phyloP scores from a whole-genome alignment of 768 basidiomycete species.

The Leccinum pellstonianum region DNA sequence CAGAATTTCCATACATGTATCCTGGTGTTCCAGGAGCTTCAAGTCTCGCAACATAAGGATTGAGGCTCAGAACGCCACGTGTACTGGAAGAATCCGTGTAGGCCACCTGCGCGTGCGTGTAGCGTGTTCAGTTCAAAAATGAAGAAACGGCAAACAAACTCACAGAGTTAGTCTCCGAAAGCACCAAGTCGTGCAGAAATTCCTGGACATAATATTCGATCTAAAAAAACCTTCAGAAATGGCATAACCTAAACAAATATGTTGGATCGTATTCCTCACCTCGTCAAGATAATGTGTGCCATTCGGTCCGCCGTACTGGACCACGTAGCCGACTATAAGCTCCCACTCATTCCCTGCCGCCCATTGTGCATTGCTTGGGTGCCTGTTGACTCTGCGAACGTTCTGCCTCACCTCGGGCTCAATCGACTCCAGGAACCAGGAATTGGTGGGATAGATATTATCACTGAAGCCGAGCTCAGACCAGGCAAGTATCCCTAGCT shows the following conservation, averaged over 20 bases:
- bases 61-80: conserved; percentile 52
- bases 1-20: conserved; percentile 55
- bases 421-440: conserved; percentile 49
- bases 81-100: conserved; percentile 63
- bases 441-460: conserved; percentile 52
- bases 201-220: too few species aligned
- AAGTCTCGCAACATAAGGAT: conserved; percentile 52
- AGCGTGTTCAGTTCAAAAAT: too few species aligned
- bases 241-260: too few species aligned
- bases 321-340: conserved; percentile 38
- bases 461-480: conserved; percentile 50
- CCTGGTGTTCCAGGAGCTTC: conserved; percentile 46
- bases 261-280: too few species aligned
- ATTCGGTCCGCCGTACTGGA: neutral
- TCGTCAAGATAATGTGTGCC: too few species aligned
- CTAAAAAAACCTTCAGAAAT: too few species aligned
- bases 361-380: conserved; percentile 60
- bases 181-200: too few species aligned
- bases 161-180: too few species aligned
- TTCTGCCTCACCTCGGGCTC: conserved; percentile 58
- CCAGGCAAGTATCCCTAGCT: too few species aligned
- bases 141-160: too few species aligned
- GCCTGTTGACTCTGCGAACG: conserved; percentile 46
- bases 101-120: conserved; percentile 38
- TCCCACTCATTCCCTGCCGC: conserved; percentile 47